These are phyloP conservation scores for Plectosphaerella sp. DNA, from an alignment of 2,329 filamentous ascomycete genomes.

Conservation along the genomic window DNA sequence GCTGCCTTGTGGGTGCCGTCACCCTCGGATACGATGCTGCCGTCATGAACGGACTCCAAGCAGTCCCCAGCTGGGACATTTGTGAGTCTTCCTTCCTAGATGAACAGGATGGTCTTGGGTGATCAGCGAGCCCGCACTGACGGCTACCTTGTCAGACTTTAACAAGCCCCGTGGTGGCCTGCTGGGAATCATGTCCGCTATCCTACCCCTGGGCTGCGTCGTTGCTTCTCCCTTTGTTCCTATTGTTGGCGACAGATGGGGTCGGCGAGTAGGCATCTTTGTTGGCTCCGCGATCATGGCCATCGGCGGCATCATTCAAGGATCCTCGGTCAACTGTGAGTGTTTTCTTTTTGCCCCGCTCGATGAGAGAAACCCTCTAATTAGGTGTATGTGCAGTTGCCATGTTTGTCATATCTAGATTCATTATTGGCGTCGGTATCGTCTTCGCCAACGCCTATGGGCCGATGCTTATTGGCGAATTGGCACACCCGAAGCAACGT, in stretches of 20 bases:
- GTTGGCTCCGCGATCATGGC: conserved; percentile 42
- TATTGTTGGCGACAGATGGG: conserved; percentile 37
- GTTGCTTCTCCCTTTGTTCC: not conserved
- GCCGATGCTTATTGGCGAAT: conserved; percentile 39
- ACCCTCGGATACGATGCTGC: not conserved
- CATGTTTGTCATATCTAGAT: not conserved
- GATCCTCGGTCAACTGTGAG: conserved; percentile 34
- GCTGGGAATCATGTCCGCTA: not conserved
- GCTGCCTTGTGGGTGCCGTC: not conserved
- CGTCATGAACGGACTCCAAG: not conserved
- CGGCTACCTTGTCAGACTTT: not conserved
- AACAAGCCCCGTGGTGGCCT: not conserved
- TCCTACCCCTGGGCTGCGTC: not conserved
- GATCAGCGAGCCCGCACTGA: too few species aligned
- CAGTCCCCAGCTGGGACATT: not conserved
- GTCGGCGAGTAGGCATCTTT: conserved; percentile 46
- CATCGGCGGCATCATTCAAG: conserved; percentile 44
- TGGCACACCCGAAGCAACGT: conserved; percentile 58
- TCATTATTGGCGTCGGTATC: not conserved
- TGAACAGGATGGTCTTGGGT: too few species aligned
- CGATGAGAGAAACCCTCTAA: not conserved
- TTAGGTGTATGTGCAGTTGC: not conserved
- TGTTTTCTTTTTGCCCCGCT: not conserved
- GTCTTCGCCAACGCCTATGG: not conserved
- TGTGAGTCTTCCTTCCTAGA: not conserved